Evolutionary conservation across 495 filamentous ascomycete genomes (phyloP).

Genomic region (Aspergillus diversus): DNA sequence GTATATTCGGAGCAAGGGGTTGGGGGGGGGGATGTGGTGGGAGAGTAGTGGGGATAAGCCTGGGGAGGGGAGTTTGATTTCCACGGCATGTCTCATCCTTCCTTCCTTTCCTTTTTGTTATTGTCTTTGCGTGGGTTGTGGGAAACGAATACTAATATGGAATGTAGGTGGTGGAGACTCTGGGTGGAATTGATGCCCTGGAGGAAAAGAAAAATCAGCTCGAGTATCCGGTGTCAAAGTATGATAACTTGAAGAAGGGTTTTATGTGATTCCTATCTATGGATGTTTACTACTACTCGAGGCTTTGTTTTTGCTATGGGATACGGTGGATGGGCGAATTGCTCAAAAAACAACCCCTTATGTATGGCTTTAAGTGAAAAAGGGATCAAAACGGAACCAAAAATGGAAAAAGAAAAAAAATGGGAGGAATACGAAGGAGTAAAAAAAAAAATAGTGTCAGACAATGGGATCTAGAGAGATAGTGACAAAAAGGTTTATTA

Average conservation of each 20-base stretch:
- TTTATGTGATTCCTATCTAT: background rate
- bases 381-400: no score
- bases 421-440: background rate
- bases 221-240: slow-evolving; percentile 65
- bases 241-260: slow-evolving; percentile 65
- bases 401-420: background rate
- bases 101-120: background rate
- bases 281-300: background rate
- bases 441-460: no score
- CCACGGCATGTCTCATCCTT: slow-evolving; percentile 45
- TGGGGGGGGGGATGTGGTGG: slow-evolving; percentile 92
- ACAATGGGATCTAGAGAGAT: no score
- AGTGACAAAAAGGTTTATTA: background rate
- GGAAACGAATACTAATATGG: background rate
- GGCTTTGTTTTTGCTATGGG: background rate
- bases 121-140: background rate
- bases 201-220: slow-evolving; percentile 62
- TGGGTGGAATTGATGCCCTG: slow-evolving; percentile 44
- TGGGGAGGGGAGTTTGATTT: slow-evolving; percentile 60
- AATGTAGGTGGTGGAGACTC: slow-evolving; percentile 33
- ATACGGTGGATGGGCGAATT: no score
- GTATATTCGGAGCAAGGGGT: slow-evolving; percentile 63
- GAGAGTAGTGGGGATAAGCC: slow-evolving; percentile 75
- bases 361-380: no score
- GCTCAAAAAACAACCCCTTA: no score